Evolutionary conservation across 192 early-diverging fungal species (phyloP).

Genomic region (Umbelopsis sp.): DNA sequence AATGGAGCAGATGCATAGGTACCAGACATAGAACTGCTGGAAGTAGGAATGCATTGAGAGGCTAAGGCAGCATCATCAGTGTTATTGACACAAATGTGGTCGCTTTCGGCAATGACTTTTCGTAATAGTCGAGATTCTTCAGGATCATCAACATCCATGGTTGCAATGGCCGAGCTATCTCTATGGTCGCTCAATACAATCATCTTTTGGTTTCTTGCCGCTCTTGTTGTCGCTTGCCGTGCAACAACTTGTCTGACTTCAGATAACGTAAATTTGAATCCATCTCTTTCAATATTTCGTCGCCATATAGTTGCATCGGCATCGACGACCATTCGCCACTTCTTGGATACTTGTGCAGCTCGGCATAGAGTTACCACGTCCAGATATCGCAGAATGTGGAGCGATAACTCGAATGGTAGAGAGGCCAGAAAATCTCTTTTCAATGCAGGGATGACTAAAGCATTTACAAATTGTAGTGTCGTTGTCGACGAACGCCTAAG

Average conservation of each 20-base stretch:
- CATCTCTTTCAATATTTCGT: slow-evolving; percentile 44
- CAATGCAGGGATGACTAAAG: slow-evolving; percentile 85
- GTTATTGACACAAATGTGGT: slow-evolving; percentile 9
- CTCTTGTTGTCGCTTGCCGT: neutral
- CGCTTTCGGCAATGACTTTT: slow-evolving; percentile 12
- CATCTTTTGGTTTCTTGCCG: slow-evolving; percentile 10
- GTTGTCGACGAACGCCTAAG: slow-evolving; percentile 79
- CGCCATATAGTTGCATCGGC: slow-evolving; percentile 61
- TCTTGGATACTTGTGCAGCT: slow-evolving; percentile 77
- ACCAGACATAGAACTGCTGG: neutral
- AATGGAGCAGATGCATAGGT: slow-evolving; percentile 13
- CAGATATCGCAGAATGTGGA: slow-evolving; percentile 82
- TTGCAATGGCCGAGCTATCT: neutral
- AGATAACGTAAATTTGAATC: slow-evolving; percentile 34
- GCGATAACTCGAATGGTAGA: slow-evolving; percentile 68
- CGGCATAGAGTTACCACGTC: slow-evolving; percentile 79
- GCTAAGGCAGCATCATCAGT: slow-evolving; percentile 5
- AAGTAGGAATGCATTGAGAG: neutral
- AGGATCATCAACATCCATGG: slow-evolving; percentile 13
- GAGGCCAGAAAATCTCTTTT: slow-evolving; percentile 88
- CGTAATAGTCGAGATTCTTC: slow-evolving; percentile 10
- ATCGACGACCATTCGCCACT: slow-evolving; percentile 81
- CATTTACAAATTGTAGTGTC: slow-evolving; percentile 89
- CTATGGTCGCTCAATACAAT: slow-evolving; percentile 13
- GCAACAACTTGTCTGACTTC: slow-evolving; percentile 1